Conservation (phyloP, 345 rosid species). For the Populus davidiana region DNA sequence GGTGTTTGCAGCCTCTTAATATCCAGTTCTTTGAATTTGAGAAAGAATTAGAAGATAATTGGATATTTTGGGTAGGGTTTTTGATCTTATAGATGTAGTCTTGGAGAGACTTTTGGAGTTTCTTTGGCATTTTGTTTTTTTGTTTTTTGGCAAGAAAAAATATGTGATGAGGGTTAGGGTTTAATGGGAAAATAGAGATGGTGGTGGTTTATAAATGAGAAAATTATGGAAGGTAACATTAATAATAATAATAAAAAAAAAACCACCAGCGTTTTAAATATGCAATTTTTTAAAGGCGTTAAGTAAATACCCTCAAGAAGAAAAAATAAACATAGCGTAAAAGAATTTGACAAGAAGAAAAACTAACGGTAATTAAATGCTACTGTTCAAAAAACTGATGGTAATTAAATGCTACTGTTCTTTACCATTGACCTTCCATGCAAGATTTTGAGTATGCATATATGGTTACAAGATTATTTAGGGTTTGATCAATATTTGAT, state of each 20-base stretch:
- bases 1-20: constrained; percentile 50
- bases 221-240: background rate
- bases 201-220: background rate
- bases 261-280: background rate
- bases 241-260: background rate
- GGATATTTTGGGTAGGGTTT: constrained; percentile 34
- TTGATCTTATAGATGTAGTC: constrained; percentile 63
- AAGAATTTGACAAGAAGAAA: background rate
- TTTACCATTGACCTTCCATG: no score
- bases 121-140: constrained; percentile 46
- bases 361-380: background rate
- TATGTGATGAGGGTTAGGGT: background rate
- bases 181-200: background rate
- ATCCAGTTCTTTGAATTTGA: constrained; percentile 47
- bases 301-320: background rate
- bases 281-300: background rate
- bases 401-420: background rate
- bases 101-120: constrained; percentile 56
- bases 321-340: no score
- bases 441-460: no score
- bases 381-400: background rate
- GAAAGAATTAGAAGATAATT: constrained; percentile 26
- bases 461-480: no score
- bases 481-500: no score
- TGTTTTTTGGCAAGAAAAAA: background rate